These are phyloP conservation scores for Colletotrichum navitas DNA, from an alignment of 2,329 filamentous ascomycete genomes.

Conservation along the genomic window DNA sequence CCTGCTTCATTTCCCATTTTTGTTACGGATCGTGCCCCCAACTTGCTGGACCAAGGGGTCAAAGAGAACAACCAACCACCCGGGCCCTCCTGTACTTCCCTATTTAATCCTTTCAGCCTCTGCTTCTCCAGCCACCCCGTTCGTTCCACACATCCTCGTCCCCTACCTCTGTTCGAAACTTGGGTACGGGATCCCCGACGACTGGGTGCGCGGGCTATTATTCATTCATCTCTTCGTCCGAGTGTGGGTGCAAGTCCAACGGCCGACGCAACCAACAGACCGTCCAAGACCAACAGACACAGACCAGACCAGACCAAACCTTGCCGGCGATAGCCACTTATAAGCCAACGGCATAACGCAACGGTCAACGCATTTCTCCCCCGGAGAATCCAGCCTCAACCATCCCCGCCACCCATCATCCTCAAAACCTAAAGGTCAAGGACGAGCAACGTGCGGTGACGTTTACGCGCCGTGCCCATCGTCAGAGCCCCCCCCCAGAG, in stretches of 20 bases:
- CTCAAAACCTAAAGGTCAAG: not conserved
- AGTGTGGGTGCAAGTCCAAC: conserved; percentile 24
- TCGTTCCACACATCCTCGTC: conserved; percentile 8
- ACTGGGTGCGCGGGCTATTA: conserved; percentile 31
- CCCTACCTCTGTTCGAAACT: not conserved
- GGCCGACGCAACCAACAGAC: conserved; percentile 23
- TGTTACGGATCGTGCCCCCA: conserved; percentile 13
- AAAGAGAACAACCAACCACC: not conserved
- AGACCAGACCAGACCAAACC: conserved; percentile 30
- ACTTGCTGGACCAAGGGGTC: conserved; percentile 26
- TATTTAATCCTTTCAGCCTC: conserved; percentile 26
- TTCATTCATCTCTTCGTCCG: conserved; percentile 27
- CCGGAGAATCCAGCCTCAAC: conserved; percentile 14
- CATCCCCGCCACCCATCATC: not conserved
- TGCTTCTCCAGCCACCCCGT: conserved; percentile 9
- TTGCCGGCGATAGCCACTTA: conserved; percentile 29
- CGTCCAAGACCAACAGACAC: conserved; percentile 19
- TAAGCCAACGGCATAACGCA: conserved; percentile 34
- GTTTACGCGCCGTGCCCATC: not conserved
- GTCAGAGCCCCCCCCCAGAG: not conserved
- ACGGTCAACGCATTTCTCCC: conserved; percentile 4
- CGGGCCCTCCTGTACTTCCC: conserved; percentile 1
- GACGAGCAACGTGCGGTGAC: conserved; percentile 5
- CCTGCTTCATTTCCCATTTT: conserved; percentile 32
- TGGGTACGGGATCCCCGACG: conserved; percentile 36